These are phyloP conservation scores for Wickerhamiella infanticola DNA, from an alignment of 1,139 yeast genomes.

Conservation along the genomic window DNA sequence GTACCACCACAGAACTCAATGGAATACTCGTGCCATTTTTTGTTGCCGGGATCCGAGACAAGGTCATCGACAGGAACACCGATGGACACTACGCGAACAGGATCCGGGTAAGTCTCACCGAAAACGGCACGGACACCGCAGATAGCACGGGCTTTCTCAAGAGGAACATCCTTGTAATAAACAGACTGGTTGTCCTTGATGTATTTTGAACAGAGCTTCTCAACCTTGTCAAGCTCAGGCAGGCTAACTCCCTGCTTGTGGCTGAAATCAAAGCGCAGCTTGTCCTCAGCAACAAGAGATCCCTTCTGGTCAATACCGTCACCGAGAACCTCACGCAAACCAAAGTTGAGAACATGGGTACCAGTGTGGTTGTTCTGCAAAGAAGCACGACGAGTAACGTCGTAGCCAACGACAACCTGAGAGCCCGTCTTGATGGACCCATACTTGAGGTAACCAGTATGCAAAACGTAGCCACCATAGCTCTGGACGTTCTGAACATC, in stretches of 20 bases:
- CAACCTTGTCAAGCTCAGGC: conserved; percentile 60
- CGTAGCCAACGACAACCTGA: conserved; percentile 69
- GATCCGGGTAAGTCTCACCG: conserved; percentile 98
- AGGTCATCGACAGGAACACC: conserved; percentile 82
- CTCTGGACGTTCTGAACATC: conserved; percentile 81
- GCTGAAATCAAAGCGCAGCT: conserved; percentile 88
- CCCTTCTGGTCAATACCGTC: conserved; percentile 90
- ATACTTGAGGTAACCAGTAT: conserved; percentile 72
- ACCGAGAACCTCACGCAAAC: conserved; percentile 74
- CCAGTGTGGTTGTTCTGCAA: conserved; percentile 97
- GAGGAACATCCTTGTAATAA: conserved; percentile 66
- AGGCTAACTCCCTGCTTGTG: conserved; percentile 66
- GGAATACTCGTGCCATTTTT: conserved; percentile 62
- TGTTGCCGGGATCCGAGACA: conserved; percentile 49
- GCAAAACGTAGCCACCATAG: conserved; percentile 90
- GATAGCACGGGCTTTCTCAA: conserved; percentile 56
- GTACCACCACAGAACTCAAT: conserved; percentile 99
- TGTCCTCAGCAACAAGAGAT: conserved; percentile 88
- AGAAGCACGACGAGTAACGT: conserved; percentile 91
- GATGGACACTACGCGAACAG: conserved; percentile 92
- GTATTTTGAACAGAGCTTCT: conserved; percentile 53
- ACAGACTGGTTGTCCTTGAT: conserved; percentile 59
- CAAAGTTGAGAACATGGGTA: conserved; percentile 86
- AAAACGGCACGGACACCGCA: conserved; percentile 90
- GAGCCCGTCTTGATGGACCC: conserved; percentile 58